Evolutionary conservation across 169 alveolate genomes (phyloP), one percentile per base, ranked within the genome.

Genomic region (Plasmodium blacklocki): DNA sequence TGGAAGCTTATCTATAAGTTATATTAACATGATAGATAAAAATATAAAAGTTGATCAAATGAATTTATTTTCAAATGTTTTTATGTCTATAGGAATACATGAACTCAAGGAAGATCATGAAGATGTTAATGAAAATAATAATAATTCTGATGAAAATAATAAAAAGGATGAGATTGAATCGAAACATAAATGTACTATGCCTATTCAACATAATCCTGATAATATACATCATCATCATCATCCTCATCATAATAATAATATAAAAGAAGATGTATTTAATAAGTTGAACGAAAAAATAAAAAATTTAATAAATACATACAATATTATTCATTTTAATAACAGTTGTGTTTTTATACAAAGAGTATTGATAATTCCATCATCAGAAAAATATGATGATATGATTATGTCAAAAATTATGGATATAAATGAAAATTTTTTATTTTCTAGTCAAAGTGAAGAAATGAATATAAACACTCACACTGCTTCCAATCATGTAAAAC

Each of bases 311-410:
- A 58, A 49, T 29, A 43, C 88, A 0, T 67, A 86, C 21, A 86
- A 86, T 62, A 50, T 26, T n/a, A 58, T 86, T 11, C 63, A 23
- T 59, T 86, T 86, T 60, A 73, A 32, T 9, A 72, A 86, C 26
- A 86, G 78, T 59, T 86, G 86, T 60, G 92, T 86, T 1, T 86
- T 86, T n/a, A 64, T 86, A 58, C 92, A 86, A 72, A 32, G 92
- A 29, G 92, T 86, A 23, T 67, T 86, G 2, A 59, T 86, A 12
- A 72, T 86, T 64, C 92, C 92, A 3, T 59, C 75, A 0, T 58
- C 68, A 0, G 92, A 86, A 21, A 63, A 26, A 64, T 72, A 86
- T 49, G 88, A 86, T 12, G 88, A 86, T 26, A 14, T 59, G 6
- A 86, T 86, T 21, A 86, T 86, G 92, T 5, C 32, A 1, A 52